phyloP scores from a whole-genome alignment of 805 yeast genomes.

The Brettanomyces nanus region DNA sequence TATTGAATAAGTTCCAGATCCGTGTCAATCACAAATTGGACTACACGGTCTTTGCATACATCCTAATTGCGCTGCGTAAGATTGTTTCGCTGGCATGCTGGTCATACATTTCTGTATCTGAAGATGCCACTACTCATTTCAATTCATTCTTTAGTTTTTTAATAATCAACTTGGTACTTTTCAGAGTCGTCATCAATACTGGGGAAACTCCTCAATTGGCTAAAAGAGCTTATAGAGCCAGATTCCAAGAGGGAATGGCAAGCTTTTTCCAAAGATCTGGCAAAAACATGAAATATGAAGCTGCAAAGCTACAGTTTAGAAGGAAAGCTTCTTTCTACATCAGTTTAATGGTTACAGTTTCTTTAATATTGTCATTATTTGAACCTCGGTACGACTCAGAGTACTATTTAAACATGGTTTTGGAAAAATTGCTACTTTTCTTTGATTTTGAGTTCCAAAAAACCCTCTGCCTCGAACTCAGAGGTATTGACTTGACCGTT shows the following conservation, averaged over 20 bases:
- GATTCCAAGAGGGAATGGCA: slow-evolving; percentile 13
- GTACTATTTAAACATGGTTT: too few species aligned
- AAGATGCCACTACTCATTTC: slow-evolving; percentile 20
- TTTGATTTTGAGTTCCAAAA: slow-evolving; percentile 17
- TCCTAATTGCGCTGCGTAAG: slow-evolving; percentile 21
- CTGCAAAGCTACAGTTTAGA: slow-evolving; percentile 12
- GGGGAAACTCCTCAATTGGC: slow-evolving; percentile 4
- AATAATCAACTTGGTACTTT: slow-evolving; percentile 18
- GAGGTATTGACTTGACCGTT: slow-evolving; percentile 11
- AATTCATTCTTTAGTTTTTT: slow-evolving; percentile 21
- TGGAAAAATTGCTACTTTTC: slow-evolving; percentile 10
- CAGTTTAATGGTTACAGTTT: too few species aligned
- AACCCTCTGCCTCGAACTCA: slow-evolving; percentile 16
- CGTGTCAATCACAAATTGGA: slow-evolving; percentile 3
- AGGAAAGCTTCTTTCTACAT: slow-evolving; percentile 12
- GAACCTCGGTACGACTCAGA: too few species aligned
- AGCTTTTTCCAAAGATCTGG: slow-evolving; percentile 11
- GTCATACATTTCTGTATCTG: slow-evolving; percentile 22
- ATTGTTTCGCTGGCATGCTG: slow-evolving; percentile 19
- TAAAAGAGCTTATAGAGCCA: neutral
- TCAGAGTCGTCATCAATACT: slow-evolving; percentile 19
- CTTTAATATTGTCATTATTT: too few species aligned
- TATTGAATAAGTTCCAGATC: neutral
- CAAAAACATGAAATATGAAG: slow-evolving; percentile 14
- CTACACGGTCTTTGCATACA: slow-evolving; percentile 17